Base-by-base conservation (phyloP, 257 asterid genomes). In the Echites panduratus region DNA sequence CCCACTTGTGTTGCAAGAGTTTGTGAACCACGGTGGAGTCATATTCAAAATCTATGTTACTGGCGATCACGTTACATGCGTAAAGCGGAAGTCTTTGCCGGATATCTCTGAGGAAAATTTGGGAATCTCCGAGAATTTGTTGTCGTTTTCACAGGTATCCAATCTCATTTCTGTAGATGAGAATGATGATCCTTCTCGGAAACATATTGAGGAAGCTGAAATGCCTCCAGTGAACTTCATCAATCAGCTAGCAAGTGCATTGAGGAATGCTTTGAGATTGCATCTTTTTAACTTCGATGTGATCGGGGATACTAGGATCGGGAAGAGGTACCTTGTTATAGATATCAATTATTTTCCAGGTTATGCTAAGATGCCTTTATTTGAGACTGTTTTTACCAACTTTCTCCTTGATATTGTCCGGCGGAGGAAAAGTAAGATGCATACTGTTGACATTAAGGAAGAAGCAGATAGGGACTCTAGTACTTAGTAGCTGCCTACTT, bases 311-410 rank as follows among this genome's bases (percentile, higher is more conserved):
- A 75, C 75, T 74, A 75, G 81, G 54, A 80, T 24, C 47, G 85
- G 72, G 38, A 89, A 84, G 35, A 73, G 89, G 17, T 90, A 85
- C 83, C 91, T 89, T 35, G 83, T 90, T 17, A 89, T 92, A 32
- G 98, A 92, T 82, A 90, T 92, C 41, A 90, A 92, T 76, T 90
- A 88, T 88, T 89, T 92, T 70, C 98, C 98, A 0, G 97, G 97
- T 22, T 92, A 85, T 71, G 94, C 90, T 0, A 92, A 92, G 85
- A 76, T 92, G 85, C 96, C 96, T 0, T 29, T 68, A 12, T 90
- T 86, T 59, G 97, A 90, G 82, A 75, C 78, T 35, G 66, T 90
- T 56, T 71, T 92, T 79, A 87, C 91, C 16, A 88, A 86, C 65
- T 92, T 92, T 74, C 84, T 92, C 74, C 90, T 88, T n/a, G 96